Base-by-base conservation (phyloP, 2,329 filamentous ascomycete species). In the Nemania serpens region DNA sequence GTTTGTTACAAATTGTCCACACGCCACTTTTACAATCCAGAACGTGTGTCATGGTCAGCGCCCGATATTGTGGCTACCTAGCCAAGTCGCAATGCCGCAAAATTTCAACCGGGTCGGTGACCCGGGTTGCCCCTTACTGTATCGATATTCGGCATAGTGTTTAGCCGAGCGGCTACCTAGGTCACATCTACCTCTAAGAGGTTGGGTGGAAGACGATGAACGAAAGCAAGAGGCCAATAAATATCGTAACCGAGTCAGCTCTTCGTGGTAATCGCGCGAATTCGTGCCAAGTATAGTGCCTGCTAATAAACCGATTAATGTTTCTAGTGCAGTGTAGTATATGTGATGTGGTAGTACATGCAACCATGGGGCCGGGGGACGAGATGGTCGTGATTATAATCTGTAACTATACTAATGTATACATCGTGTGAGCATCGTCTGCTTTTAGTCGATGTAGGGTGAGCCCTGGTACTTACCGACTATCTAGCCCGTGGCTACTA, bases 101-200 rank as follows among this genome's bases (percentile, higher is more conserved):
- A 52, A 13, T 29, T 25, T 47, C n/a, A 43, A 34, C 41, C 39
- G 48, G 47, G 41, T 56, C 20, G 22, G 58, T 48, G 42, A 43
- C 17, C 49, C 42, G 43, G 36, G 13, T 29, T 59, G 22, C 25
- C 25, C 42, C 51, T 52, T 42, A 48, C 41, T 52, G 54, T 49
- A 34, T 22, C 43, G 18, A 1, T 42, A 29, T 25, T 53, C 54
- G 53, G 58, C 22, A 34, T 20, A 58, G 48, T 48, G 41, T 57
- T 53, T 15, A 42, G 54, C 54, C 58, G 58, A 52, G 48, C 10
- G 25, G 25, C 25, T 29, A 29, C 25, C 25, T 29, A 29, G 25
- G n/a, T n/a, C n/a, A n/a, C n/a, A n/a, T n/a, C n/a, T n/a, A n/a
- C n/a, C n/a, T n/a, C 25, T 29, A 29, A 29, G 25, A 29, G 25